Percentiles rank a stretch among this genome's conserved stretches.
Conservation (phyloP, 2,329 filamentous ascomycete genomes). For the Blastomyces parvus region DNA sequence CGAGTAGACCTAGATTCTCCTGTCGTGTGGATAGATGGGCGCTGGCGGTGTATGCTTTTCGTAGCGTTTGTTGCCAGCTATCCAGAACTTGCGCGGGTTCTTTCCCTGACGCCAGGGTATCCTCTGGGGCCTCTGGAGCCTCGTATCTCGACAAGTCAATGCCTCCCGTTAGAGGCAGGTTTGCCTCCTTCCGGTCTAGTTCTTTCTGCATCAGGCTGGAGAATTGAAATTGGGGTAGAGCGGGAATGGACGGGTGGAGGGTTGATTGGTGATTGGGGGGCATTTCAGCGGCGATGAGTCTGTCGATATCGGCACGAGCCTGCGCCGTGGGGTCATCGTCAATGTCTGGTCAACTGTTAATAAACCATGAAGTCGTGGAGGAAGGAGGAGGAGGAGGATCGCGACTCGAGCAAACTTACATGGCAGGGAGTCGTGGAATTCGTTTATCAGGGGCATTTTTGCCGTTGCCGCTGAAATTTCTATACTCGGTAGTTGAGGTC, state of each 20-base stretch:
- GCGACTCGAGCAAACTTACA: conserved; percentile 45
- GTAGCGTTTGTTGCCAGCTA: conserved; percentile 44
- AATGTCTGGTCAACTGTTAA: conserved; percentile 53
- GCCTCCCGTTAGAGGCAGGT: conserved; percentile 49
- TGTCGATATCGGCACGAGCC: conserved; percentile 56
- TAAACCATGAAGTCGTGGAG: conserved; percentile 10
- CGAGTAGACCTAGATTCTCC: conserved; percentile 62
- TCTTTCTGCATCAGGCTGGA: conserved; percentile 59
- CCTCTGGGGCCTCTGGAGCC: conserved; percentile 49
- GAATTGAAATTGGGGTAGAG: conserved; percentile 47
- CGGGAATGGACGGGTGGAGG: conserved; percentile 52
- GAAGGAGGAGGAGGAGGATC: background rate
- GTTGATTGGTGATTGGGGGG: conserved; percentile 39
- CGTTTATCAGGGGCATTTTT: conserved; percentile 58
- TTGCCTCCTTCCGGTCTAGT: conserved; percentile 55
- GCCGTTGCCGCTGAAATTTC: background rate
- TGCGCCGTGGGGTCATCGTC: conserved; percentile 57
- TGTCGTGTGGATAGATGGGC: conserved; percentile 49
- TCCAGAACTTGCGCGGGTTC: conserved; percentile 26
- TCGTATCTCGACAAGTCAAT: conserved; percentile 80
- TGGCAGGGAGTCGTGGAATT: conserved; percentile 69
- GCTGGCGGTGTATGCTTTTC: conserved; percentile 48
- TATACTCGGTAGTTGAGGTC: background rate
- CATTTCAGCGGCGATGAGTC: conserved; percentile 61
- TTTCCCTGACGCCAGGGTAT: conserved; percentile 26